Evolutionary conservation across 768 basidiomycete genomes (phyloP), one percentile per base, ranked within the genome.

Genomic region (Lepiota brunneoincarnata): DNA sequence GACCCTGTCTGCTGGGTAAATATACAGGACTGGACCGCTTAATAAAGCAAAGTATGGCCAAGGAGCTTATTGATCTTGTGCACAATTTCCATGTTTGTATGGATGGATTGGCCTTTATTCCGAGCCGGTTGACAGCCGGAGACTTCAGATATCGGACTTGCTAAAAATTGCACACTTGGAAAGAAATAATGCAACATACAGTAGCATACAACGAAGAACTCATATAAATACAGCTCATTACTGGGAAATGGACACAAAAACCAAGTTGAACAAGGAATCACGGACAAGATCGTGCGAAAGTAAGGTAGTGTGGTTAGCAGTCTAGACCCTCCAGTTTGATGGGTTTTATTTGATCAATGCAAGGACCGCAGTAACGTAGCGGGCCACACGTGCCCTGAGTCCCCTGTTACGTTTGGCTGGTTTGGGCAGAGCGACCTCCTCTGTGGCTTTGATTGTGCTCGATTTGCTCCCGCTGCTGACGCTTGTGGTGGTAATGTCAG

Each of bases 311-410:
- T 31, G 31, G 26, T 2, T 31, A 31, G 11, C 7, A 10, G 7
- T 31, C 7, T 31, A 9, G 31, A n/a, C n/a, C n/a, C 6, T 31
- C 31, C 4, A 10, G 31, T 31, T 31, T 31, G 31, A 31, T 9
- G 31, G 31, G 31, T 31, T 47, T 47, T 53, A 58, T 41, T 57
- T 57, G 46, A 60, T 43, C 21, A 60, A 50, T 10, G 59, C 53
- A 11, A 56, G 24, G n/a, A 56, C 21, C 1, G 54, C 54, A 24
- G 56, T 36, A 14, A 60, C 7, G 18, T 47, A 47, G 39, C 48
- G 57, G 31, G 54, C 35, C n/a, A 60, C 38, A 11, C 54, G 51
- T 11, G 54, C 35, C 24, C 54, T 44, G 40, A 60, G 11, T 35
- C 50, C 39, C 20, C 44, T 44, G 46, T 48, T 50, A 12, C 31